phyloP scores from a whole-genome alignment of 257 asterid species.

The Avicennia marina region DNA sequence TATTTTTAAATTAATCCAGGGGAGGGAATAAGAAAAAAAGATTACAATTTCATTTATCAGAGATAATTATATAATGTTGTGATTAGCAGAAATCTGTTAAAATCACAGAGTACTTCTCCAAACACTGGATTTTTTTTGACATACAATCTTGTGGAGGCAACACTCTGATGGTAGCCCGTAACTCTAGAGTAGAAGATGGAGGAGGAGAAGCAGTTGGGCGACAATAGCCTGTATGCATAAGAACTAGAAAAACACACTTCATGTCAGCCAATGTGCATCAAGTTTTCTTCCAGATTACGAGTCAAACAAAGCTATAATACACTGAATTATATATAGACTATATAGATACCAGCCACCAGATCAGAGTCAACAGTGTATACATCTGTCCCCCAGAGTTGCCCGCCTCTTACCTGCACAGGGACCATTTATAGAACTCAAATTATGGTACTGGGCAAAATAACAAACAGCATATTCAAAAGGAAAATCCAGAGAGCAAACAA shows the following conservation, averaged over 20 bases:
- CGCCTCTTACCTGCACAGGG: slow-evolving; percentile 81
- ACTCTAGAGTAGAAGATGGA: slow-evolving; percentile 78
- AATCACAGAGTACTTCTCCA: slow-evolving; percentile 9
- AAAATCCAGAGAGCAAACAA: neutral
- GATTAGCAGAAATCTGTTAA: slow-evolving; percentile 7
- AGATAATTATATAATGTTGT: too few species aligned
- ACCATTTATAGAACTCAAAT: slow-evolving; percentile 22
- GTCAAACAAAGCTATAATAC: slow-evolving; percentile 3
- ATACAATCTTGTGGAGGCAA: slow-evolving; percentile 91
- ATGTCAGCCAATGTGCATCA: slow-evolving; percentile 28
- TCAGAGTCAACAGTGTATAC: slow-evolving; percentile 95
- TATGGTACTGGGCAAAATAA: slow-evolving; percentile 9
- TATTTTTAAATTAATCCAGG: too few species aligned
- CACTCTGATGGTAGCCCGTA: slow-evolving; percentile 83
- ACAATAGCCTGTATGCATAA: slow-evolving; percentile 95
- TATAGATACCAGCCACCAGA: slow-evolving; percentile 84
- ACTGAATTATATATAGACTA: slow-evolving; percentile 8
- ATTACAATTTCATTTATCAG: too few species aligned
- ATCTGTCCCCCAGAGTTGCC: slow-evolving; percentile 99
- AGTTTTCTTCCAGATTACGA: neutral
- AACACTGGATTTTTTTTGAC: slow-evolving; percentile 26
- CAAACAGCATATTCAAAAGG: neutral
- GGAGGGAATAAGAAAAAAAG: too few species aligned
- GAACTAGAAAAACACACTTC: slow-evolving; percentile 52
- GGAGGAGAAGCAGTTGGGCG: slow-evolving; percentile 95